Percentiles rank a stretch among this genome's conserved stretches.
These are phyloP conservation scores for Psilocybe mexicana DNA, from an alignment of 1,284 basidiomycete species.

Conservation along the genomic window DNA sequence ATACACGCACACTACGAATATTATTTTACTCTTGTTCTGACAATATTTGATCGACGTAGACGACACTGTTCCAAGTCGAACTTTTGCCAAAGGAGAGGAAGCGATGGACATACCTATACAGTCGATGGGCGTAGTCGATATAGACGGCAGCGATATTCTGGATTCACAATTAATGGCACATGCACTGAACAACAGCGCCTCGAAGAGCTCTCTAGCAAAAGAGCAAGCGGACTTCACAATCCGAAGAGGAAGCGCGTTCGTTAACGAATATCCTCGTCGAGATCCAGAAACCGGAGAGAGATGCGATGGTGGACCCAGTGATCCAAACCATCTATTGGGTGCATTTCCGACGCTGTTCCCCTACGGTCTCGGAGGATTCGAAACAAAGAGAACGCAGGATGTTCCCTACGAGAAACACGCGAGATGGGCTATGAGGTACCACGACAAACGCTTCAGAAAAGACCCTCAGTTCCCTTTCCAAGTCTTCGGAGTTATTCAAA, in stretches of 20 bases:
- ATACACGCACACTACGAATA: too few relatives aligned
- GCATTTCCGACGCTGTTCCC: conserved; percentile 34
- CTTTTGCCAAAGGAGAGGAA: too few relatives aligned
- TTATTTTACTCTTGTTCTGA: too few relatives aligned
- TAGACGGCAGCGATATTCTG: too few relatives aligned
- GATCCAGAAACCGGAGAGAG: conserved; percentile 9
- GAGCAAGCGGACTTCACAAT: conserved; percentile 14
- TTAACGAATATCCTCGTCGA: conserved; percentile 25
- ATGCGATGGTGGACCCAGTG: conserved; percentile 12
- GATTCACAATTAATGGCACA: conserved; percentile 20
- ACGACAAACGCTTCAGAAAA: conserved; percentile 32
- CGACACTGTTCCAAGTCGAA: too few relatives aligned
- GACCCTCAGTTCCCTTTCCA: conserved; percentile 9
- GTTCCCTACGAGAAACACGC: conserved; percentile 35
- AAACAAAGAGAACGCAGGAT: conserved; percentile 19
- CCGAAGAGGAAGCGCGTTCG: conserved; percentile 18
- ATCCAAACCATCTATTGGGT: conserved; percentile 29
- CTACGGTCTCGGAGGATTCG: conserved; percentile 40
- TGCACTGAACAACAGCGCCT: conserved; percentile 17
- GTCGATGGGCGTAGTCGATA: too few relatives aligned
- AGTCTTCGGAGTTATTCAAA: conserved; percentile 12
- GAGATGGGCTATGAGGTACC: conserved; percentile 37
- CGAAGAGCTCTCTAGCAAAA: background rate
- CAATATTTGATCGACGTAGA: too few relatives aligned
- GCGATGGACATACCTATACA: too few relatives aligned